These are phyloP conservation scores for Ganoderma boninense DNA, from an alignment of 1,284 basidiomycete genomes.

Conservation along the genomic window DNA sequence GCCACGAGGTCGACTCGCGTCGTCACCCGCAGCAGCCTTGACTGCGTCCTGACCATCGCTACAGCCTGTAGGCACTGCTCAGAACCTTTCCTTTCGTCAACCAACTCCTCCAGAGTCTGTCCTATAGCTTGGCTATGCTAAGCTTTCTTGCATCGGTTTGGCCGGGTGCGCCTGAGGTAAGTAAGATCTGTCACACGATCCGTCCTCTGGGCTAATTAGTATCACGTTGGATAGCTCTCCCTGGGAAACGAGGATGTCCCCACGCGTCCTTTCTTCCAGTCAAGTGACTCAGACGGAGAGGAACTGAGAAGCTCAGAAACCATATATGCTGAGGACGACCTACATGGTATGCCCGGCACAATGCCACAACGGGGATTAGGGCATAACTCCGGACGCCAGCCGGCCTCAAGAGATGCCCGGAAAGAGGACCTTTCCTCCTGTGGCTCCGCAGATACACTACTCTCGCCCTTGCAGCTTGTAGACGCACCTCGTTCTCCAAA, in stretches of 20 bases:
- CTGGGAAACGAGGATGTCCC: not conserved
- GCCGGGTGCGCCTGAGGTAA: not conserved
- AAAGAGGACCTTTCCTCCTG: not conserved
- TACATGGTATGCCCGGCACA: not conserved
- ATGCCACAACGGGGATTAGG: not conserved
- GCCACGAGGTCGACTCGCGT: too few relatives aligned
- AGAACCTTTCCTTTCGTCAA: not conserved
- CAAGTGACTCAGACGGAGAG: not conserved
- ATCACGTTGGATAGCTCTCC: not conserved
- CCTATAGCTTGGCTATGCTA: not conserved
- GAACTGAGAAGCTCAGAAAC: not conserved
- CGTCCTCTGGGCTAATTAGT: not conserved
- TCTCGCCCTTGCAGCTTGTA: not conserved
- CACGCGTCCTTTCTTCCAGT: not conserved
- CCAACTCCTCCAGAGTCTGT: not conserved
- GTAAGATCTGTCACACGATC: not conserved
- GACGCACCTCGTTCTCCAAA: not conserved
- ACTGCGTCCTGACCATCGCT: not conserved
- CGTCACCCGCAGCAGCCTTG: not conserved
- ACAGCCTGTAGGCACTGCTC: not conserved
- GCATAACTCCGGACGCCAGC: not conserved
- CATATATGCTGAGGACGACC: not conserved
- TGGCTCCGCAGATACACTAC: not conserved
- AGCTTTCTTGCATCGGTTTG: not conserved
- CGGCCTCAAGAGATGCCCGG: not conserved